Evolutionary conservation across 148 eudicot species (phyloP).

Genomic region (Rhododendron vialii): DNA sequence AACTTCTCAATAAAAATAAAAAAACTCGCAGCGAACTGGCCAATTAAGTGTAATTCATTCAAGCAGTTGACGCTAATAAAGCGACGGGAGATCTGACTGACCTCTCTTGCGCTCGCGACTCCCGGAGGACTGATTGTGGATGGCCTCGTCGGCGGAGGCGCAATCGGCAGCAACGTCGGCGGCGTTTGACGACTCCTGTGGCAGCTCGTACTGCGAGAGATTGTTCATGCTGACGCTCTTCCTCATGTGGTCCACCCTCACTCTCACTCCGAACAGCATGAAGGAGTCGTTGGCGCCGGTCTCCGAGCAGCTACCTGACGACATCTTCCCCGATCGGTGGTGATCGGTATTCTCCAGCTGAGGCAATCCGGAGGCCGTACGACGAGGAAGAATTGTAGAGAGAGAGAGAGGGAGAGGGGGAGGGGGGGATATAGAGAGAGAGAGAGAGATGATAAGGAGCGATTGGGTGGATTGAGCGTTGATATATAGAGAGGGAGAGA

Average conservation of each 20-base stretch:
- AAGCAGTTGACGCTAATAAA: not conserved
- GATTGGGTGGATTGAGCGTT: not conserved
- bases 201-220: slow-evolving; percentile 57
- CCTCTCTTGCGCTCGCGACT: slow-evolving; percentile 74
- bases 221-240: slow-evolving; percentile 80
- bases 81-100: slow-evolving; percentile 4
- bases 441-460: not conserved
- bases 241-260: slow-evolving; percentile 64
- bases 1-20: too few species aligned
- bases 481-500: not conserved
- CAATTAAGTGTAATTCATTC: not conserved
- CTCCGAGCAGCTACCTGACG: slow-evolving; percentile 8
- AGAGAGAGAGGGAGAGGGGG: too few species aligned
- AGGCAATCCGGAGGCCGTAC: not conserved
- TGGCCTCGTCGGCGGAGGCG: slow-evolving; percentile 74
- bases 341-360: not conserved
- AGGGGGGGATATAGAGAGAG: too few species aligned
- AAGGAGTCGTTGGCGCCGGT: slow-evolving; percentile 13
- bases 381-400: not conserved
- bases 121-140: slow-evolving; percentile 21
- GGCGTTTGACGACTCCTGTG: slow-evolving; percentile 8
- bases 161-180: slow-evolving; percentile 27
- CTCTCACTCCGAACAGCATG: slow-evolving; percentile 71
- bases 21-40: too few species aligned
- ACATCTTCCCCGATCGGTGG: not conserved